Percentiles rank a stretch among this genome's conserved stretches.
phyloP scores from a whole-genome alignment of 495 filamentous ascomycete species.

The Tuber indicum region DNA sequence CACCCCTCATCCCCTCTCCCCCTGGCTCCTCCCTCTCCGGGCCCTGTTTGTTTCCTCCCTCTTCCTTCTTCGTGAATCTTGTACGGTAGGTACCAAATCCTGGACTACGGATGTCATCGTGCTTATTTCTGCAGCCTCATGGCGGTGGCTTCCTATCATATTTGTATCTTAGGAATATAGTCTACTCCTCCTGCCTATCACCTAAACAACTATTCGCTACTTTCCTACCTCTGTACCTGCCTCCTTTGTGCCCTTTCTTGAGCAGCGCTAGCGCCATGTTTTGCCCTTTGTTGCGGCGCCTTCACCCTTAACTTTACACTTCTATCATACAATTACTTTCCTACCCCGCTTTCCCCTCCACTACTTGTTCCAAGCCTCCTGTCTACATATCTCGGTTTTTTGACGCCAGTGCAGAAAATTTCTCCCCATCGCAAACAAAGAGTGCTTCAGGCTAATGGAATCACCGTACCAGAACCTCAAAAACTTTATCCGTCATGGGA shows the following conservation, averaged over 20 bases:
- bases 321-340: not conserved
- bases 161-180: constrained; percentile 7
- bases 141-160: not conserved
- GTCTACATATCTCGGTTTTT: not conserved
- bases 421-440: not conserved
- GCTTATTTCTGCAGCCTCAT: constrained; percentile 20
- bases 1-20: not conserved
- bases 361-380: not conserved
- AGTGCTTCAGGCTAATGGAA: constrained; percentile 35
- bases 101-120: constrained; percentile 22
- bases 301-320: not conserved
- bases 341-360: not conserved
- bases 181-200: constrained; percentile 23
- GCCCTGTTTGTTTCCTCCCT: not conserved
- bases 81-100: not conserved
- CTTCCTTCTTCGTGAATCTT: not conserved
- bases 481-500: constrained; percentile 96
- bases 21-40: not conserved
- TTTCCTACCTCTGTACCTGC: not conserved
- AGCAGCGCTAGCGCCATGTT: not conserved
- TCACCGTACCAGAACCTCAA: constrained; percentile 65
- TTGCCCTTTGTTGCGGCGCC: not conserved
- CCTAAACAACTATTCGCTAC: constrained; percentile 17
- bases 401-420: not conserved
- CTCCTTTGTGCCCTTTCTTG: not conserved